A percentile compares a stretch with the other conserved stretches of the same genome.
These are phyloP conservation scores for Lachnum nothofagi DNA, from an alignment of 2,329 filamentous ascomycete species.

Conservation along the genomic window DNA sequence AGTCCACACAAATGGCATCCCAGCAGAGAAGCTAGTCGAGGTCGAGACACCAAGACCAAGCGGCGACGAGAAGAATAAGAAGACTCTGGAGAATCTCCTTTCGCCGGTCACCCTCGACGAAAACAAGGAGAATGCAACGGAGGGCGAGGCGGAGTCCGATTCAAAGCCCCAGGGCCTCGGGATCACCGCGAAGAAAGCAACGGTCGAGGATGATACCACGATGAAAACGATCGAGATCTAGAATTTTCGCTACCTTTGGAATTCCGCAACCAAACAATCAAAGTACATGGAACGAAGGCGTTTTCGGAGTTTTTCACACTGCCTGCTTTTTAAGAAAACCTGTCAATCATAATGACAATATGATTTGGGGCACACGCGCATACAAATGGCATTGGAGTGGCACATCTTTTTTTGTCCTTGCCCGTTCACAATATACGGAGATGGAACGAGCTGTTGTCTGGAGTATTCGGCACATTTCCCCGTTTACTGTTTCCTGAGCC, in stretches of 20 bases:
- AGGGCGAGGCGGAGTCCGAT: slow-evolving; percentile 12
- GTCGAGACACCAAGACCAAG: slow-evolving; percentile 32
- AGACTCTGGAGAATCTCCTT: slow-evolving; percentile 27
- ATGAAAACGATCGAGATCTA: slow-evolving; percentile 37
- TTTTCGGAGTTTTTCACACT: slow-evolving; percentile 19
- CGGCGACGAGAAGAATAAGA: slow-evolving; percentile 26
- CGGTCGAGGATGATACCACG: slow-evolving; percentile 31
- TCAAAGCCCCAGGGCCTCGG: slow-evolving; percentile 10
- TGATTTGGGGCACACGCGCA: slow-evolving; percentile 11
- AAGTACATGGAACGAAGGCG: slow-evolving; percentile 22
- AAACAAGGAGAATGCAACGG: slow-evolving; percentile 30
- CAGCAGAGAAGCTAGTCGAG: slow-evolving; percentile 32
- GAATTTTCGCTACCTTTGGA: slow-evolving; percentile 2
- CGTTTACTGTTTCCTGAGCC: too few species aligned
- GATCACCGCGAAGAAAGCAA: slow-evolving; percentile 26
- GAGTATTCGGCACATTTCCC: too few species aligned
- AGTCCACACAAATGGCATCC: slow-evolving; percentile 23
- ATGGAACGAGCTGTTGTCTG: background rate
- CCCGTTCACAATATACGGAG: background rate
- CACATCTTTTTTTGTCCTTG: slow-evolving; percentile 10
- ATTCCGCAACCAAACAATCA: background rate
- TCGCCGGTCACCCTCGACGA: slow-evolving; percentile 24
- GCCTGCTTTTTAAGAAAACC: slow-evolving; percentile 1
- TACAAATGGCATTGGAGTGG: slow-evolving; percentile 20
- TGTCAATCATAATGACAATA: slow-evolving; percentile 21